Base-by-base conservation (phyloP, 2,329 filamentous ascomycete genomes). In the Monilinia laxa region DNA sequence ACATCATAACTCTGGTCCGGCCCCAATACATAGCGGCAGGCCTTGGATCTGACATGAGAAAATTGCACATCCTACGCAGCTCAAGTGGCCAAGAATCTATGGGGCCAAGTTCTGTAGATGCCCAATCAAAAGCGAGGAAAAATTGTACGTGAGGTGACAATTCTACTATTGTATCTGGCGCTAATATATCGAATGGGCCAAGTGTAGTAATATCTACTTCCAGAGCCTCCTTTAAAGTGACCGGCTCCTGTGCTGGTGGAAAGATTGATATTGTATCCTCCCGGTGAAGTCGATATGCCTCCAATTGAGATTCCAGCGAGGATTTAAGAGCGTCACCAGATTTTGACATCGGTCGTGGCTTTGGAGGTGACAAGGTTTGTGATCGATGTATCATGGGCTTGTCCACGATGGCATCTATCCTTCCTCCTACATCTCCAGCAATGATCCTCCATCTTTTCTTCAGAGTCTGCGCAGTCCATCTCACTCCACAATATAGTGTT, bases 1-100 rank as follows among this genome's bases (percentile, higher is more conserved):
- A 91, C 49, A 91, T 88, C 10, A 85, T 83, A 20, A 88, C 84
- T 49, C 85, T 80, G 54, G 93, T 87, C 3, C 83, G 81, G 0
- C 91, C 91, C 91, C 91, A 94, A 76, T 93, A 94, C 82, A 93
- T 86, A 9, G 89, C 88, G 6, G 87, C 87, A 1, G 90, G 88
- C 73, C 92, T 87, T 12, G 90, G 90, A 68, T 86, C 90, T n/a
- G 85, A 88, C 90, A 95, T 93, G 71, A 96, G 86, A 54, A 94
- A 78, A 76, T 93, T 94, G 62, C 90, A 89, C 87, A 93, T 91
- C 69, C 87, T 85, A 62, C 91, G 84, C 58, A 95, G 79, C 72
- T 93, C 90, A 38, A 84, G 79, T 0, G 85, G 80, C 91, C 91
- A 96, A 42, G 55, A 65, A 53, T 54, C 38, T 28, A 60, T 60